Percentiles rank a stretch among this genome's conserved stretches.
These are phyloP conservation scores for Penicillium herquei DNA, from an alignment of 495 filamentous ascomycete genomes.

Conservation along the genomic window DNA sequence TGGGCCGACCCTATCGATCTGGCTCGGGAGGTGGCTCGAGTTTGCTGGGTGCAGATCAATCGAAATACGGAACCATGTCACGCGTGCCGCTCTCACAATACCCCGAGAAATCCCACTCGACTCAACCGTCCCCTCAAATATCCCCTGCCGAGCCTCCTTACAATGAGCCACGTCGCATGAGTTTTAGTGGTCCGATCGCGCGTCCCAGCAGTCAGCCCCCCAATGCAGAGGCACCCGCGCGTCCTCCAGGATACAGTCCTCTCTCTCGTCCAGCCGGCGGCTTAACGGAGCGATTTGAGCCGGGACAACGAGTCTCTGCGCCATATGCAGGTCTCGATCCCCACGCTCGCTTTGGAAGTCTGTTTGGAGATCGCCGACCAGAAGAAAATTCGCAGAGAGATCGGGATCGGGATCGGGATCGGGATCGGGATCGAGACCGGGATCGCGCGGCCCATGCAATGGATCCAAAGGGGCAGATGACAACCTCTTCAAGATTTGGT, in stretches of 20 bases:
- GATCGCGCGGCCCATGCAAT: conserved; percentile 27
- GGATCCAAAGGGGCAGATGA: conserved; percentile 29
- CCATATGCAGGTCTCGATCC: conserved; percentile 33
- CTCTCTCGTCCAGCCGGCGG: conserved; percentile 30
- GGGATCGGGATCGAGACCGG: conserved; percentile 30
- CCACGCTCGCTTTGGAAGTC: conserved; percentile 27
- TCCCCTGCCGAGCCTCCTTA: conserved; percentile 36
- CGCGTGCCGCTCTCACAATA: conserved; percentile 35
- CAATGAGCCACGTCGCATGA: conserved; percentile 38
- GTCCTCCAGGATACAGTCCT: conserved; percentile 39
- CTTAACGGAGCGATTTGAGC: conserved; percentile 29
- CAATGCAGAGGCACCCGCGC: conserved; percentile 34
- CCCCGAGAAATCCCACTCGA: conserved; percentile 39
- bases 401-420: conserved; percentile 20
- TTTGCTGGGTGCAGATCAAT: conserved; percentile 28
- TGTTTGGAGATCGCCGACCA: conserved; percentile 44
- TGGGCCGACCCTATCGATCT: conserved; percentile 41
- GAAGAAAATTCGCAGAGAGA: conserved; percentile 44
- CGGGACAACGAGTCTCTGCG: conserved; percentile 17
- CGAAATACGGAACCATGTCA: conserved; percentile 36
- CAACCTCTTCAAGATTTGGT: conserved; percentile 25
- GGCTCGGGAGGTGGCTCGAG: conserved; percentile 41
- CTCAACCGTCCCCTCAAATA: conserved; percentile 41
- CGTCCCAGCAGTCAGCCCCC: conserved; percentile 46
- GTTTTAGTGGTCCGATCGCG: conserved; percentile 39